A percentile compares a stretch with the other conserved stretches of the same genome.
These are phyloP conservation scores for Gnetum montanum DNA, from an alignment of 75 land plant species.

Conservation along the genomic window DNA sequence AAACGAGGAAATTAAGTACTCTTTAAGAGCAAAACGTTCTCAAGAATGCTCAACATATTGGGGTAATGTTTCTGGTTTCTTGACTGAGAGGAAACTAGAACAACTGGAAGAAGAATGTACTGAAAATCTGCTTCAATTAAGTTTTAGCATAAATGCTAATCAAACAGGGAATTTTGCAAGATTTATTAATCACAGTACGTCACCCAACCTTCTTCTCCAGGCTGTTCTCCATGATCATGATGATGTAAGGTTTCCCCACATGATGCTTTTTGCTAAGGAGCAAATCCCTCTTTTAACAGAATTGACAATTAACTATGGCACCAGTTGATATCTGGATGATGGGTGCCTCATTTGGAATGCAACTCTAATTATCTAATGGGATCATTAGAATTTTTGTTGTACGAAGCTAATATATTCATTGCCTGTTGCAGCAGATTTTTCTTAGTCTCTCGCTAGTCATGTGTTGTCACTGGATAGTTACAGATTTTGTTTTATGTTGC, in stretches of 20 bases:
- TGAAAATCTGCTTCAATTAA: constrained; percentile 1
- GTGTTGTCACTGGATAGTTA: no score
- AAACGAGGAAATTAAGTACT: constrained; percentile 7
- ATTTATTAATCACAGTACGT: constrained; percentile 81
- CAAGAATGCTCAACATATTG: constrained; percentile 1
- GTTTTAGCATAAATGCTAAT: constrained; percentile 39
- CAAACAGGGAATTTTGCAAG: constrained; percentile 62
- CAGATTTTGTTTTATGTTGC: no score
- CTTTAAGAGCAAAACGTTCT: constrained; percentile 1
- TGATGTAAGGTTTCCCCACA: constrained; percentile 36
- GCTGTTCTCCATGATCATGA: constrained; percentile 38
- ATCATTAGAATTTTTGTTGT: no score
- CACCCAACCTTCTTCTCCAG: constrained; percentile 63
- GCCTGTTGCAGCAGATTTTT: no score
- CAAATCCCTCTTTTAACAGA: constrained; percentile 77
- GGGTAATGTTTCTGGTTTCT: constrained; percentile 17
- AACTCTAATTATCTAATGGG: no score
- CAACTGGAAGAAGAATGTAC: constrained; percentile 3
- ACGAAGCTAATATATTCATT: no score
- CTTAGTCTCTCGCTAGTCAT: no score
- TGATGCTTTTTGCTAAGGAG: constrained; percentile 56
- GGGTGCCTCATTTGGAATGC: no score
- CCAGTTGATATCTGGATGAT: no score
- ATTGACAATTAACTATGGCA: constrained; percentile 74
- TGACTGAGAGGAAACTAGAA: constrained; percentile 6